These are phyloP conservation scores for Iberis pinnata DNA, from an alignment of 345 rosid genomes.

Conservation along the genomic window DNA sequence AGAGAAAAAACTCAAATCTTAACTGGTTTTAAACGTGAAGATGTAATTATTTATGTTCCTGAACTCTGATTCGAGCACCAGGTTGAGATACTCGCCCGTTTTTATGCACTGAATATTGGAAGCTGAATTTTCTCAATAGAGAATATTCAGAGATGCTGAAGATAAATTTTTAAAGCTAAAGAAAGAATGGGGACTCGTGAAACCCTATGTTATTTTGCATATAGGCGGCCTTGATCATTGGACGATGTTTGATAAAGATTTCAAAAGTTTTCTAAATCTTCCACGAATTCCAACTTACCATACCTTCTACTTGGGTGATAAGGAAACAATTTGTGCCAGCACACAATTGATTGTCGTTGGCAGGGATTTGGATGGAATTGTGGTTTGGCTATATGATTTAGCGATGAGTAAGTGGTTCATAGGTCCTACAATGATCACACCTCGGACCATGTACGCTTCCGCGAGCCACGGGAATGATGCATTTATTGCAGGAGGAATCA, in stretches of 20 bases:
- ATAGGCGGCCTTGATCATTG: conserved; percentile 45
- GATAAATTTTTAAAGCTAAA: too few relatives aligned
- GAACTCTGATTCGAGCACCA: background rate
- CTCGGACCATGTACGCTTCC: conserved; percentile 47
- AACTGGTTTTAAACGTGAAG: background rate
- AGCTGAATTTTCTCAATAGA: too few relatives aligned
- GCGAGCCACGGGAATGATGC: conserved; percentile 45
- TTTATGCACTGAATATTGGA: background rate
- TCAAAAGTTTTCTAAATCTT: conserved; percentile 39
- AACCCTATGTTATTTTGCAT: conserved; percentile 23
- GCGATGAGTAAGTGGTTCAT: conserved; percentile 50
- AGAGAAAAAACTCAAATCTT: background rate
- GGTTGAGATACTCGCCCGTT: background rate
- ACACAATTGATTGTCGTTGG: conserved; percentile 62
- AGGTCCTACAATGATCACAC: conserved; percentile 36
- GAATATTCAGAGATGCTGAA: background rate
- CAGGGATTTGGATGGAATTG: conserved; percentile 37
- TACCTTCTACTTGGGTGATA: conserved; percentile 48
- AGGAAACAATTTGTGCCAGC: conserved; percentile 58
- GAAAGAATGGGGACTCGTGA: background rate
- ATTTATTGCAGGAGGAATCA: conserved; percentile 53
- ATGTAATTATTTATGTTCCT: background rate
- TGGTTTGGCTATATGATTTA: conserved; percentile 54
- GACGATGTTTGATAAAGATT: conserved; percentile 22
- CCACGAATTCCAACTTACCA: conserved; percentile 47